A percentile compares a stretch with the other conserved stretches of the same genome.
Evolutionary conservation across 2,329 filamentous ascomycete species (phyloP).

Genomic region (Paracorniculantispora psalliotae): DNA sequence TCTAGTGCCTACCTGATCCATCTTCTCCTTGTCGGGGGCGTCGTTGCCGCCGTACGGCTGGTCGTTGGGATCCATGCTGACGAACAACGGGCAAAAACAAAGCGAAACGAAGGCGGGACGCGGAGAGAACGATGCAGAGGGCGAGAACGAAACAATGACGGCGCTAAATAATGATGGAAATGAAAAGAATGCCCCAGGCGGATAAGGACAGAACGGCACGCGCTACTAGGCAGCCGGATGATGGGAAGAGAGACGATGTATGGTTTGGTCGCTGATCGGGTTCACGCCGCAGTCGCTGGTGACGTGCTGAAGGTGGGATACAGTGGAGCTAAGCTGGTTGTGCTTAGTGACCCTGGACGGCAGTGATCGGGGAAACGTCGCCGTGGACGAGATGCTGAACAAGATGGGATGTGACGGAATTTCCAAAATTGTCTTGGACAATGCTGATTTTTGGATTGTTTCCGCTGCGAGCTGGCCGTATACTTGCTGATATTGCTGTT

Average conservation of each 20-base stretch:
- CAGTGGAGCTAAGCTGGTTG: background rate
- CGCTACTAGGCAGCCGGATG: background rate
- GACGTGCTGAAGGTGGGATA: conserved; percentile 12
- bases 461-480: no score
- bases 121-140: background rate
- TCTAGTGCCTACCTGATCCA: conserved; percentile 46
- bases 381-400: background rate
- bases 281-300: conserved; percentile 4
- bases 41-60: conserved; percentile 40
- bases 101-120: background rate
- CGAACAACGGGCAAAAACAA: conserved; percentile 10
- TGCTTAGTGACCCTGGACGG: background rate
- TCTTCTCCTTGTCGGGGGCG: conserved; percentile 54
- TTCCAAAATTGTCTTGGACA: no score
- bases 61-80: conserved; percentile 43
- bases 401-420: no score
- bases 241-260: background rate
- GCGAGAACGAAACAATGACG: background rate
- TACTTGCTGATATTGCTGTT: background rate
- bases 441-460: no score
- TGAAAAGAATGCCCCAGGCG: background rate
- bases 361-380: no score
- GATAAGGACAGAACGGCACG: conserved; percentile 2
- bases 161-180: background rate
- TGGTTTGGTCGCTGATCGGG: background rate